Percentiles rank a stretch among this genome's conserved stretches.
These are phyloP conservation scores for Ochromonas danica DNA, from an alignment of 108 stramenopile genomes.

Conservation along the genomic window DNA sequence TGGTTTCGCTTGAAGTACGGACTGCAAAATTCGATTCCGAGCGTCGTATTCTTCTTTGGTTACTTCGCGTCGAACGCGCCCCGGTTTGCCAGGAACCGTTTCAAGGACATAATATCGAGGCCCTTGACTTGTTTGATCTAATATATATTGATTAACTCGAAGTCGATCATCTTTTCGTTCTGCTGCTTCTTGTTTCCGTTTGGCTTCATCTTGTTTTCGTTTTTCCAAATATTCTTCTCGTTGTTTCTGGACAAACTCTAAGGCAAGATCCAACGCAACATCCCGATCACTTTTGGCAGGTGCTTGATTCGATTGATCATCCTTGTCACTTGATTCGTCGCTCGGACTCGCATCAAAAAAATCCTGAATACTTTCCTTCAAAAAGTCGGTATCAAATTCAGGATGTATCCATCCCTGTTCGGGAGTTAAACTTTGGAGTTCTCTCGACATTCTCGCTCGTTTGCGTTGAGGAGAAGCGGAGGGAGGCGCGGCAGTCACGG, in stretches of 20 bases:
- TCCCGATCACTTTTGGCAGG: slow-evolving; percentile 13
- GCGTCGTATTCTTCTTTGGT: slow-evolving; percentile 15
- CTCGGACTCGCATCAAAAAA: slow-evolving; percentile 15
- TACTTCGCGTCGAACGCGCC: slow-evolving; percentile 12
- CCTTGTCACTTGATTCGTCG: slow-evolving; percentile 14
- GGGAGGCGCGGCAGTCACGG: slow-evolving; percentile 11
- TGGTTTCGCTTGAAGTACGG: slow-evolving; percentile 14
- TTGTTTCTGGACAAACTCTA: slow-evolving; percentile 16
- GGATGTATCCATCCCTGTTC: slow-evolving; percentile 14
- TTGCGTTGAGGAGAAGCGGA: slow-evolving; percentile 13
- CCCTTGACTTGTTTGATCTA: slow-evolving; percentile 15
- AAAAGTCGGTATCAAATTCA: slow-evolving; percentile 17
- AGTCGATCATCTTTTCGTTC: slow-evolving; percentile 15
- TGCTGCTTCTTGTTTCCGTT: slow-evolving; percentile 15
- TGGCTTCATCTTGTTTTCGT: slow-evolving; percentile 15
- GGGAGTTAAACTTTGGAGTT: slow-evolving; percentile 15
- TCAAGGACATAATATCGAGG: slow-evolving; percentile 15
- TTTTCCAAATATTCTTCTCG: slow-evolving; percentile 17
- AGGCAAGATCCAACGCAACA: slow-evolving; percentile 14
- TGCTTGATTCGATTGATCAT: slow-evolving; percentile 16
- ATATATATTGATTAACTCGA: slow-evolving; percentile 17
- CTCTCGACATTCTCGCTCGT: slow-evolving; percentile 13
- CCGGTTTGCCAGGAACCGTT: slow-evolving; percentile 13
- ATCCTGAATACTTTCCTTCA: slow-evolving; percentile 16
- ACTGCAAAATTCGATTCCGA: slow-evolving; percentile 15